Conservation (phyloP, 2,329 filamentous ascomycete genomes). For the Hymenoscyphus fructigenus region DNA sequence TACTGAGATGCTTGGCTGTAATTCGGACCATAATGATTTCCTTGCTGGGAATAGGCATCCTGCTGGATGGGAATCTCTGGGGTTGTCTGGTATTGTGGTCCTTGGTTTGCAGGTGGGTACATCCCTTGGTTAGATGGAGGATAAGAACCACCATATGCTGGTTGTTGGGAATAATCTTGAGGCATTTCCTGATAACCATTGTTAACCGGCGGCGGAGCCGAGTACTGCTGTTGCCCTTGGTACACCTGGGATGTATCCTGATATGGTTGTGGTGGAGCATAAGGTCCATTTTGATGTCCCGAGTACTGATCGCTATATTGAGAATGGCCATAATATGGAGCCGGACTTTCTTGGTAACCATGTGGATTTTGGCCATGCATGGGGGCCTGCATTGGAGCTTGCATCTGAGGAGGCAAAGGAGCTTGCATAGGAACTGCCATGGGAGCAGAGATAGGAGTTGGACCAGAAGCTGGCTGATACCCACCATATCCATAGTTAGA, state of each 20-base stretch:
- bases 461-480: conserved; percentile 31
- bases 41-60: conserved; percentile 22
- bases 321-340: conserved; percentile 37
- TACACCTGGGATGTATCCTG: conserved; percentile 29
- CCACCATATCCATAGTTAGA: conserved; percentile 38
- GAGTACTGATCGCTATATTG: conserved; percentile 37
- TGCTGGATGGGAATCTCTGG: conserved; percentile 24
- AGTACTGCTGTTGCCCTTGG: conserved; percentile 28
- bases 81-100: conserved; percentile 24
- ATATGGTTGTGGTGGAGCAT: conserved; percentile 31
- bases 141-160: conserved; percentile 29
- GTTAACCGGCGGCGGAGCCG: conserved; percentile 24
- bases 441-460: conserved; percentile 23
- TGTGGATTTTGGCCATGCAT: conserved; percentile 27
- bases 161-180: conserved; percentile 30
- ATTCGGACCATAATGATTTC: conserved; percentile 22
- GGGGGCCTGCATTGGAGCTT: conserved; percentile 4
- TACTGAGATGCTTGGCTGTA: conserved; percentile 31
- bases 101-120: conserved; percentile 24
- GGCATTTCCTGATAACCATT: conserved; percentile 26
- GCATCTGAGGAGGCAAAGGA: conserved; percentile 14
- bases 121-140: conserved; percentile 20
- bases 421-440: conserved; percentile 21
- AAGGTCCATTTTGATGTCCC: conserved; percentile 33
- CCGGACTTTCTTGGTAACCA: conserved; percentile 33